Evolutionary conservation across 495 filamentous ascomycete genomes (phyloP), one percentile per base, ranked within the genome.

Genomic region (Cercophora newfieldiana): DNA sequence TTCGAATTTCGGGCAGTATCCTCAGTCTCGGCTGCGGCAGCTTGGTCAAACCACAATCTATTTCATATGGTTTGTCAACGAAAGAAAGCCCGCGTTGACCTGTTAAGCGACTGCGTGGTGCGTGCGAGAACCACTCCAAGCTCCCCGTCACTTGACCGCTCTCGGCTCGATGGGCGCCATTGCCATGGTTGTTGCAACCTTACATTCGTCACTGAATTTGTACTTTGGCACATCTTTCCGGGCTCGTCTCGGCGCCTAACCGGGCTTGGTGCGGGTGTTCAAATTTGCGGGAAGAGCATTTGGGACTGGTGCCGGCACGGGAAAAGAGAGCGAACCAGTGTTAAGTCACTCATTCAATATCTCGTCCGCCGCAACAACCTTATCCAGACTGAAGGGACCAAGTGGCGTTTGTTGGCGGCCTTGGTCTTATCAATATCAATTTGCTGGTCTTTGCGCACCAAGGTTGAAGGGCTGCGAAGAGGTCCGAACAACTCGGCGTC

Each of bases 381-480:
- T 70, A 63, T 59, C 59, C 62, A 65, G 61, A 63, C 64, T 63
- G 62, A 51, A 50, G 63, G 63, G 63, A 66, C 64, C 26, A 8
- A 18, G 66, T 70, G 59, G 65, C 57, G 57, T 56, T 44, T 62
- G 63, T 21, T 31, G 51, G 44, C 51, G 50, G 59, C 47, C 31
- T 60, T 64, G 56, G 61, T 49, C 24, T n/a, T 12, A 62, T 29
- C 54, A 24, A 57, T 57, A 33, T 16, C 3, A 44, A 44, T 44
- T 44, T 44, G 18, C 37, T 16, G 2, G 18, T 16, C 10, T 16
- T 14, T 44, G 12, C 37, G 18, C 12, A 2, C 55, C 25, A 16
- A 57, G 16, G n/a, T n/a, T n/a, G n/a, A 57, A 24, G 4, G 12
- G 3, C n/a, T n/a, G n/a, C n/a, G 4, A 44, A 44, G 37, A 44